Percentiles rank a stretch among this genome's conserved stretches.
Conservation (phyloP, 2,329 filamentous ascomycete genomes). For the Venturia carpophila region DNA sequence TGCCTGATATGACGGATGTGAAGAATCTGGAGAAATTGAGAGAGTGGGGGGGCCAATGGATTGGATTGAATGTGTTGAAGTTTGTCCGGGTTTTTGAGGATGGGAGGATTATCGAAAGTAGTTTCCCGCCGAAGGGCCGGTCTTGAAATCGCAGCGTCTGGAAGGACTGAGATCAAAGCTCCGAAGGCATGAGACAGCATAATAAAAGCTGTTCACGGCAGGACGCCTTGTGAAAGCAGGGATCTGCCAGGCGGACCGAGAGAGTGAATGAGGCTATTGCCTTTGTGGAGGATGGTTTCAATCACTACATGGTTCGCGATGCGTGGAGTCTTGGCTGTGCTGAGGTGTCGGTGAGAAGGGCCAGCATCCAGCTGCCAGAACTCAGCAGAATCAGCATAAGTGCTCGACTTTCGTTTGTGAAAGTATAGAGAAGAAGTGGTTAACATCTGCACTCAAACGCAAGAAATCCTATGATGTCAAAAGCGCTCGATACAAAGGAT, state of each 20-base stretch:
- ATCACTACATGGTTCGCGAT: not conserved
- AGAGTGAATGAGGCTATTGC: not conserved
- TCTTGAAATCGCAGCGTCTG: conserved; percentile 12
- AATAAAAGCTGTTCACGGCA: not conserved
- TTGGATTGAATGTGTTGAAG: conserved; percentile 63
- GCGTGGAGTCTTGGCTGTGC: too few species aligned
- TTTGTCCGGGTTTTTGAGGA: conserved; percentile 66
- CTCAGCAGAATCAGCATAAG: too few species aligned
- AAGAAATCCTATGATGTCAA: too few species aligned
- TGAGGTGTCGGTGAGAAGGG: too few species aligned
- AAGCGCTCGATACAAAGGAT: too few species aligned
- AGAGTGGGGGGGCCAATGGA: conserved; percentile 78
- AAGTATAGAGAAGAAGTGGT: too few species aligned
- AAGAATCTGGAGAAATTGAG: conserved; percentile 59
- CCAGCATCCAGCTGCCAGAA: too few species aligned
- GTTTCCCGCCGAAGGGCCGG: conserved; percentile 60
- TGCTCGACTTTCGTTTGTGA: too few species aligned
- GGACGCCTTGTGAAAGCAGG: not conserved
- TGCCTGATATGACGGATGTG: conserved; percentile 66
- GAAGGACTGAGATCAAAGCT: not conserved
- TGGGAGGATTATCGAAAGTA: conserved; percentile 59
- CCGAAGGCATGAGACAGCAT: not conserved
- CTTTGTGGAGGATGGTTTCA: not conserved
- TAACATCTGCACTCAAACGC: too few species aligned
- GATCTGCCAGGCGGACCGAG: not conserved